Evolutionary conservation across 1,284 basidiomycete genomes (phyloP), one percentile per base, ranked within the genome.

Genomic region (Irpex sp.): DNA sequence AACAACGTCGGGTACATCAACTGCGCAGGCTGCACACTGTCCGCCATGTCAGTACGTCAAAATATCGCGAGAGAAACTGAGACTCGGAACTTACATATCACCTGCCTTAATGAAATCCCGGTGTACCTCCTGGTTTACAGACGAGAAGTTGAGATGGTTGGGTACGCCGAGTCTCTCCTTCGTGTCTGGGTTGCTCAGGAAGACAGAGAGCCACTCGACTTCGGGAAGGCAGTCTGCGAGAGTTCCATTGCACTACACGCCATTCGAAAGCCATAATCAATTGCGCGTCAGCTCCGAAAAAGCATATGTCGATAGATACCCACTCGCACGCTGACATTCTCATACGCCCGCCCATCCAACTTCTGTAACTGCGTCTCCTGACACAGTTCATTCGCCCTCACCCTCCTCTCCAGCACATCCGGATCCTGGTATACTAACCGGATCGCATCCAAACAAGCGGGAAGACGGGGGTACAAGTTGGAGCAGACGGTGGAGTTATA

Each of bases 401-500:
- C 65, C 5, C 69, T 68, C 19, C 71, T 67, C 26, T 69, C 64
- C 2, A 60, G 57, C 5, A 21, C 38, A 4, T 62, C 62, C 2
- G 69, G 63, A n/a, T 60, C 60, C 21, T 73, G 65, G 21, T 68
- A 70, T 2, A 71, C 73, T 37, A 71, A 57, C 11, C 69, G 62
- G 21, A 76, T 71, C 7, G 64, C 65, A 38, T 76, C 74, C 4
- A 76, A 57, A 58, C 75, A 76, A 8, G 26, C 55, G 0, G 74
- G 73, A 4, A 74, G 70, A 1, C 63, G 31, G 2, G 63, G 58
- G 57, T 68, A 71, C 11, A 72, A 26, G 34, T 71, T 69, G 0
- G 59, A 40, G 59, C 74, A 77, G 8, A 70, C 70, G 0, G 73
- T 73, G 3, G 68, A 49, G 60, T 75, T 76, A 63, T 73, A 73